Percentiles rank a stretch among this genome's conserved stretches.
phyloP scores from a whole-genome alignment of 495 filamentous ascomycete genomes.

The Aspergillus cavernicola region DNA sequence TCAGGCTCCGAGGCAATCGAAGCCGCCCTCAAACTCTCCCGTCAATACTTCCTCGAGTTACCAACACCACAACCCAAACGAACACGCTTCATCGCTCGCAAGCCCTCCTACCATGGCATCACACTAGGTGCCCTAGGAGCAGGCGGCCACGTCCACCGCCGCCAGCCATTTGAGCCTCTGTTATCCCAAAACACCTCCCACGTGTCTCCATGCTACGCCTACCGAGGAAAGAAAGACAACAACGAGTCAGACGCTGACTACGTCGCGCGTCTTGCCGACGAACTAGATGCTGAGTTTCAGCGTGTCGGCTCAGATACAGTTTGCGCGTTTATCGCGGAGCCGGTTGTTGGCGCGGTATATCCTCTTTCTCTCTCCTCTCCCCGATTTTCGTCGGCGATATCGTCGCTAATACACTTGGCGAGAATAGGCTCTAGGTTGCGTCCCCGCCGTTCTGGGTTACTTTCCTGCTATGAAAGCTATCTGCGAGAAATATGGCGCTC shows the following conservation, averaged over 20 bases:
- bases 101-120: constrained; percentile 71
- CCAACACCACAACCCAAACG: constrained; percentile 43
- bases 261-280: constrained; percentile 57
- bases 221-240: constrained; percentile 48
- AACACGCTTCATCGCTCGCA: constrained; percentile 61
- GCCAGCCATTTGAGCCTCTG: constrained; percentile 64
- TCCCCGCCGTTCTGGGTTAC: constrained; percentile 61
- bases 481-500: constrained; percentile 61
- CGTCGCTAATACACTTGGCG: neutral
- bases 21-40: constrained; percentile 60
- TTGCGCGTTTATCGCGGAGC: constrained; percentile 73
- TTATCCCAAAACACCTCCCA: constrained; percentile 56
- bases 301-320: constrained; percentile 67
- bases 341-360: constrained; percentile 57
- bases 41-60: constrained; percentile 59
- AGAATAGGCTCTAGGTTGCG: constrained; percentile 52
- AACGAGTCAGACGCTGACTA: constrained; percentile 47
- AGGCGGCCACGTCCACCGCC: constrained; percentile 59
- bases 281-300: constrained; percentile 73
- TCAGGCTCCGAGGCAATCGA: constrained; percentile 70
- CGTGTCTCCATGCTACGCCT: constrained; percentile 68
- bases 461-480: constrained; percentile 58
- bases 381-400: neutral
- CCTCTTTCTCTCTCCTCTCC: neutral
- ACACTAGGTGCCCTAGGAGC: constrained; percentile 64